Base-by-base conservation (phyloP, 257 asterid species). In the Solanum virginianum region DNA sequence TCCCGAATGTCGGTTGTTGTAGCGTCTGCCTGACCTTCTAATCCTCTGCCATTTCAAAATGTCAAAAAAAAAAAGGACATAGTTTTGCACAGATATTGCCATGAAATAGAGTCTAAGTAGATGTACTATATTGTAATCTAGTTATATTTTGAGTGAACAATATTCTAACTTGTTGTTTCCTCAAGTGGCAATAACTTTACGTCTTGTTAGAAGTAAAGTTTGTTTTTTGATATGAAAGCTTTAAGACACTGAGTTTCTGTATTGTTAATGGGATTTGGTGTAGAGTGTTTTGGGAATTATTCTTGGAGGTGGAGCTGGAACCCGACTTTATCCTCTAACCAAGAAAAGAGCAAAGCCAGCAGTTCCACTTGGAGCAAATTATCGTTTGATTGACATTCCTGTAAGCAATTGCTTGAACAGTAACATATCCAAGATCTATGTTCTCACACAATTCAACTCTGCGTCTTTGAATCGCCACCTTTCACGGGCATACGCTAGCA, bases 261-360 rank as follows among this genome's bases (percentile, higher is more conserved):
- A 77, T 49, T 77, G 82, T 49, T 51, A 26, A 8, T 2, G 3
- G 63, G 10, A 72, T 86, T 41, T 85, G 68, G 87, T 29, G 81
- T 91, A 95, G 98, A 95, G 99, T 92, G 99, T 95, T 45, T 91
- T 95, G 89, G 99, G 99, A 82, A 92, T 95, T 83, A 94, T 95
- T 87, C 94, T 94, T 29, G 99, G 99, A 72, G 99, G 99, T 83
- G 99, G 99, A 86, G 99, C 99, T 83, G 99, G 99, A 45, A 94
- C 99, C 69, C 89, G 99, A 63, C 99, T 95, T 83, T 95, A 95
- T 84, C 99, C 99, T 79, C 91, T 95, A 45, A 95, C 99, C 55
- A 95, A 95, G 90, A 95, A 95, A 89, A 89, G 99, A 85, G 99
- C 98, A 18, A 95, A 95, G 88, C 99, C 99, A 66, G 99, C 98